Percentiles rank a stretch among this genome's conserved stretches.
Evolutionary conservation across 129 eudicot genomes (phyloP).

Genomic region (Flaveria sonorensis): DNA sequence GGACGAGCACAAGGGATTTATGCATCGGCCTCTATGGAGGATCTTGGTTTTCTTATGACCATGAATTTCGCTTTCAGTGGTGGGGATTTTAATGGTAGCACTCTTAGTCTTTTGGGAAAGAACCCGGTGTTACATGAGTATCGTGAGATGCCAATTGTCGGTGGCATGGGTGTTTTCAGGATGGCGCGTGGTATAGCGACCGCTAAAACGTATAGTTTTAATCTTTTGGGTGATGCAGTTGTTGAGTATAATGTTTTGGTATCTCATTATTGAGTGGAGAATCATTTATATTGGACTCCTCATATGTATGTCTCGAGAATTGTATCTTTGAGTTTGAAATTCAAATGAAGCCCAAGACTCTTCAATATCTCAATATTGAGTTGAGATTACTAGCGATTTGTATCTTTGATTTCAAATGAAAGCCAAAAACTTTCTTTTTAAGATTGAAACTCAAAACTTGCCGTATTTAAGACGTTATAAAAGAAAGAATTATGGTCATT

Average conservation of each 20-base stretch:
- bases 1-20: slow-evolving; percentile 57
- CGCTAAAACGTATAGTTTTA: slow-evolving; percentile 35
- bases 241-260: slow-evolving; percentile 42
- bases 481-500: too few relatives aligned
- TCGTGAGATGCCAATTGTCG: slow-evolving; percentile 60
- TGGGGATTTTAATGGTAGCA: slow-evolving; percentile 50
- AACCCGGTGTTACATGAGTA: slow-evolving; percentile 40
- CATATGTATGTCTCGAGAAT: neutral
- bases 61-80: slow-evolving; percentile 37
- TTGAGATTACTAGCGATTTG: too few relatives aligned
- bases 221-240: slow-evolving; percentile 35
- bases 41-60: slow-evolving; percentile 40
- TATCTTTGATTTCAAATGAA: too few relatives aligned
- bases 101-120: slow-evolving; percentile 46
- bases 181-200: slow-evolving; percentile 53
- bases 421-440: too few relatives aligned
- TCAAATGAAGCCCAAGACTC: neutral
- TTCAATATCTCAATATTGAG: neutral
- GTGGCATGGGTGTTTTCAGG: slow-evolving; percentile 56
- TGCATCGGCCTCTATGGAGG: slow-evolving; percentile 42
- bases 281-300: neutral
- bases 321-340: neutral
- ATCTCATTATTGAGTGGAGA: slow-evolving; percentile 37
- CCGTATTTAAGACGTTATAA: too few relatives aligned
- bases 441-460: too few relatives aligned